phyloP scores from a whole-genome alignment of 768 basidiomycete genomes.

The Hericium rajendrae region DNA sequence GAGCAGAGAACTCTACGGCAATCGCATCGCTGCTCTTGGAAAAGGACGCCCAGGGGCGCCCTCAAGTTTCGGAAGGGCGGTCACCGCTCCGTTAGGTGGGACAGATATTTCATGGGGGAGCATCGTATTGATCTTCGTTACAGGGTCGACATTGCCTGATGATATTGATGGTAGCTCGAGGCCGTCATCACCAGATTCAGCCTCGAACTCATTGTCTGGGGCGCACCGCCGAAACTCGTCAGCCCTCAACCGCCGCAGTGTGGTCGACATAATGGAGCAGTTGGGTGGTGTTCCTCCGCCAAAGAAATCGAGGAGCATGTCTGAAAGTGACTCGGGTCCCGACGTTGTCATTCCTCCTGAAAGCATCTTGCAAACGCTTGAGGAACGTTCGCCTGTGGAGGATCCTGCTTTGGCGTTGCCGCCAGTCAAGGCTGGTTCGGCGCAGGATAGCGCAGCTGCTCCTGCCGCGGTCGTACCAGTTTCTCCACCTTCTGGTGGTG shows the following conservation, averaged over 20 bases:
- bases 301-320: neutral
- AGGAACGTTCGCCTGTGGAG: neutral
- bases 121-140: too few species aligned
- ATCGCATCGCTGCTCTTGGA: conserved; percentile 41
- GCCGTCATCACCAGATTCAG: neutral
- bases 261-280: neutral
- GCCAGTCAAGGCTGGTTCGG: too few species aligned
- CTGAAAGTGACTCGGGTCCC: neutral
- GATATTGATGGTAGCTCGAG: too few species aligned
- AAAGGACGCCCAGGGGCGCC: conserved; percentile 14
- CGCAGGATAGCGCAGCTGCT: too few species aligned
- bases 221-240: neutral
- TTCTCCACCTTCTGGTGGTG: too few species aligned
- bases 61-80: conserved; percentile 2
- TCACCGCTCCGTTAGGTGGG: conserved; percentile 7
- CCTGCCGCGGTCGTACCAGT: too few species aligned
- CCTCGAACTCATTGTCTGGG: neutral
- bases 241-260: neutral
- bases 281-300: neutral
- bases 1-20: conserved; percentile 64
- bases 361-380: neutral
- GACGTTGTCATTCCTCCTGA: neutral
- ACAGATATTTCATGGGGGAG: neutral
- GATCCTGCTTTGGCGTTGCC: neutral
- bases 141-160: too few species aligned